Percentiles rank a stretch among this genome's conserved stretches.
phyloP scores from a whole-genome alignment of 495 filamentous ascomycete species.

The Lasiosphaeris hirsuta region DNA sequence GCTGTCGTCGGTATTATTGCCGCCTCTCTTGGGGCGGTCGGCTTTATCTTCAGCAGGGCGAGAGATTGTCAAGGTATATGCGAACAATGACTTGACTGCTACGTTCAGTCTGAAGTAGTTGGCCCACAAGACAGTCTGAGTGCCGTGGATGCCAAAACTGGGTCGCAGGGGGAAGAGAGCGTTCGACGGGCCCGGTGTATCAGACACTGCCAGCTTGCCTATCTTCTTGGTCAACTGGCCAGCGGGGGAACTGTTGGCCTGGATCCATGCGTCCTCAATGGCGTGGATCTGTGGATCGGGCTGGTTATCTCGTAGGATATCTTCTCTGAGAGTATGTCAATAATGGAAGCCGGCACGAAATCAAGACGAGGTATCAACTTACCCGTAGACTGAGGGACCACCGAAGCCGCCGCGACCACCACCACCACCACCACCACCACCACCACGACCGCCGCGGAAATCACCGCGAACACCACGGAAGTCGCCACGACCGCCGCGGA shows the following conservation, averaged over 20 bases:
- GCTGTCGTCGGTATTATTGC: slow-evolving; percentile 34
- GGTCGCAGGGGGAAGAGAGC: slow-evolving; percentile 48
- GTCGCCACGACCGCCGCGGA: slow-evolving; percentile 23
- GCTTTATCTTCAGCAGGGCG: slow-evolving; percentile 23
- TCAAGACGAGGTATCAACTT: slow-evolving; percentile 12
- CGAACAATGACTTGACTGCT: slow-evolving; percentile 33
- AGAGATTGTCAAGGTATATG: slow-evolving; percentile 29
- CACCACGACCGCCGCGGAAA: slow-evolving; percentile 19
- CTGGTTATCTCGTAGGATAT: slow-evolving; percentile 10
- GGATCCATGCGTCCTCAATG: slow-evolving; percentile 36
- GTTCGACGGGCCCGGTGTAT: not conserved
- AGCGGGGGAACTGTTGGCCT: slow-evolving; percentile 7
- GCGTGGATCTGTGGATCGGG: slow-evolving; percentile 31
- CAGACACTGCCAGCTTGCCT: slow-evolving; percentile 26
- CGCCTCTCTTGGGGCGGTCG: not conserved
- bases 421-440: no score
- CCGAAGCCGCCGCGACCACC: slow-evolving; percentile 19
- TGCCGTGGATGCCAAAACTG: slow-evolving; percentile 56
- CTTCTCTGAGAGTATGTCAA: slow-evolving; percentile 5
- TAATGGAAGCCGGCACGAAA: not conserved
- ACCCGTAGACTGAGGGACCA: slow-evolving; percentile 35
- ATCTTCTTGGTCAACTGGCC: slow-evolving; percentile 26
- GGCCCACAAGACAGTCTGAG: slow-evolving; percentile 52
- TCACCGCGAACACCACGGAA: slow-evolving; percentile 19
- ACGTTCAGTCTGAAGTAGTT: slow-evolving; percentile 60